Evolutionary conservation across 768 basidiomycete species (phyloP), one percentile per base, ranked within the genome.

Genomic region (Boletus bicolor): DNA sequence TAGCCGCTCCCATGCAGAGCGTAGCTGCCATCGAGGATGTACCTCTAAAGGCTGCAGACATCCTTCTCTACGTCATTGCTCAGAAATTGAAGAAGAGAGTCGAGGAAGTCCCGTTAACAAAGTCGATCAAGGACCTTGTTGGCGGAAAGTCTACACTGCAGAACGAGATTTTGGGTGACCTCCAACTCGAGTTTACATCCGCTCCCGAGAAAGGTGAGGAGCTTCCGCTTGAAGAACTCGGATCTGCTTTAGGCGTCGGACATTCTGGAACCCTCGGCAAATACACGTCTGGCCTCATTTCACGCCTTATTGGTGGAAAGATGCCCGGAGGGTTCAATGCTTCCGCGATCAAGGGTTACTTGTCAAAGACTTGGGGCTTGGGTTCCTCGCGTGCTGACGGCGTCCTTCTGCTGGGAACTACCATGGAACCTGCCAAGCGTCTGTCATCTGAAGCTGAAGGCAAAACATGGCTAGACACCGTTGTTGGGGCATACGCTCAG

Each of bases 271-370:
- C 79, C 5, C 84, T 96, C 28, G 97, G 97, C 67, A 99, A 98
- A 73, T 93, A 98, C 75, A 91, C 91, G 12, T 87, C 83, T 44
- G 87, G 93, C 21, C 81, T 99, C 42, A 80, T 98, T 49, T 92
- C 94, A 30, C 91, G 97, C 54, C 81, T 98, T 68, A 80, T 98
- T 49, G 92, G 94, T 55, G 86, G 86, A 45, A 99, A 99, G 77
- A 96, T 99, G 92, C 97, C 97, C 34, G 97, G 97, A 70, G 96
- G 96, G 36, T 99, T 99, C 84, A 97, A 97, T 63, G 78, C 88
- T 19, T 91, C 95, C 7, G 82, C 91, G 11, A 93, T 95, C 72
- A 95, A 97, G 74, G 75, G 82, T 0, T 82, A 99, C 70, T 80
- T 99, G 30, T 82, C 85, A 37, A 98, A 98, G 79, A 83, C 83